These are phyloP conservation scores for Neopestalotiopsis sp. DNA, from an alignment of 2,329 filamentous ascomycete species.

Conservation along the genomic window DNA sequence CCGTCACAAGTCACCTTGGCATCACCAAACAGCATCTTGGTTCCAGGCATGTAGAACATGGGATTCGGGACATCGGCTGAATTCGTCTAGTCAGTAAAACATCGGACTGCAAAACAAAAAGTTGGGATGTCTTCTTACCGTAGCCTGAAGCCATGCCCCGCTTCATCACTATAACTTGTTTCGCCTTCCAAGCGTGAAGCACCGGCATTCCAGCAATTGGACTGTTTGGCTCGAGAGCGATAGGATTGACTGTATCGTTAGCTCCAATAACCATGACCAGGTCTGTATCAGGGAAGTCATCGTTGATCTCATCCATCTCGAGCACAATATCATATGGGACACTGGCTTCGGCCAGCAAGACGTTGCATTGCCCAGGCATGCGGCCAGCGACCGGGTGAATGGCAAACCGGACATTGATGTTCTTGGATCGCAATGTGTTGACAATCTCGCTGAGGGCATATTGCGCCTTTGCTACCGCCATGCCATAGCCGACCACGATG, in stretches of 20 bases:
- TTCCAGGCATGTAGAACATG: conserved; percentile 91
- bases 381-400: conserved; percentile 90
- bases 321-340: conserved; percentile 92
- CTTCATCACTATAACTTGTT: conserved; percentile 94
- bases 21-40: conserved; percentile 92
- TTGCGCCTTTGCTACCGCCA: conserved; percentile 93
- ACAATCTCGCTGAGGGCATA: conserved; percentile 89
- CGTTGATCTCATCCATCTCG: conserved; percentile 97
- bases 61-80: conserved; percentile 87
- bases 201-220: conserved; percentile 93
- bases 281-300: conserved; percentile 86
- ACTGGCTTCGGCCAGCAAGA: conserved; percentile 83
- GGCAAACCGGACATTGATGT: conserved; percentile 83
- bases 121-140: conserved; percentile 53
- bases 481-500: conserved; percentile 89
- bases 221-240: conserved; percentile 81
- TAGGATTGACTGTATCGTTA: conserved; percentile 92
- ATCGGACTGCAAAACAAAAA: not conserved
- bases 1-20: conserved; percentile 84
- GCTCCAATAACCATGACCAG: conserved; percentile 88
- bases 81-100: not conserved
- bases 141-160: conserved; percentile 87
- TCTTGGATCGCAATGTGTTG: conserved; percentile 71
- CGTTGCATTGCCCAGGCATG: conserved; percentile 94
- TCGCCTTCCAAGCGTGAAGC: conserved; percentile 91